These are phyloP conservation scores for Globisporangium solare DNA, from an alignment of 352 stramenopile species.

Conservation along the genomic window DNA sequence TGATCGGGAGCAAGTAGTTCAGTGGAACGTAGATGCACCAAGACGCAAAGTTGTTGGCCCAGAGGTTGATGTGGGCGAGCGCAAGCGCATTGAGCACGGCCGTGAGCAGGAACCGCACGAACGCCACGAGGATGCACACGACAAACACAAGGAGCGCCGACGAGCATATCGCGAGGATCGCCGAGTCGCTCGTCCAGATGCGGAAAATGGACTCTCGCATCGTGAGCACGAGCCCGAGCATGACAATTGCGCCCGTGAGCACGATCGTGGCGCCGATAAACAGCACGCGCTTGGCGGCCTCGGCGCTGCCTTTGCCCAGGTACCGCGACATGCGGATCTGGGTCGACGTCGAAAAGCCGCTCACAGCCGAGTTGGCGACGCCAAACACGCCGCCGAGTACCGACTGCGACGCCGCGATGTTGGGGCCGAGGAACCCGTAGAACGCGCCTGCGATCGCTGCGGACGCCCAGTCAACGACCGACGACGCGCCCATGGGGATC, in stretches of 20 bases:
- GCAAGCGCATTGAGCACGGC: constrained; percentile 42
- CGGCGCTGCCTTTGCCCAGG: constrained; percentile 36
- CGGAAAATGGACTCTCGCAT: constrained; percentile 37
- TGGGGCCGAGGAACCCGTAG: constrained; percentile 39
- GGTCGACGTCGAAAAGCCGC: constrained; percentile 39
- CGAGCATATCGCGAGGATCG: constrained; percentile 40
- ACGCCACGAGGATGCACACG: constrained; percentile 48
- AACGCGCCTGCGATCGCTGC: constrained; percentile 37
- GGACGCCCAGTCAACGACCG: constrained; percentile 42
- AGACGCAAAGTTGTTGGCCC: constrained; percentile 48
- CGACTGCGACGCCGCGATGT: constrained; percentile 40
- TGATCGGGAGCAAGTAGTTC: constrained; percentile 45
- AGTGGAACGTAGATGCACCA: constrained; percentile 44
- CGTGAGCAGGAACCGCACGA: constrained; percentile 40
- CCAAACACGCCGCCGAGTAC: constrained; percentile 42
- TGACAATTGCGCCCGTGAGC: constrained; percentile 23
- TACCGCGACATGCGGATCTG: constrained; percentile 55
- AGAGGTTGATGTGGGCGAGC: constrained; percentile 40
- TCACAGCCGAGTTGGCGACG: constrained; percentile 40
- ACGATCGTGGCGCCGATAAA: constrained; percentile 35
- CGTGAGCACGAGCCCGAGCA: constrained; percentile 29
- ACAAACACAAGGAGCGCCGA: constrained; percentile 37
- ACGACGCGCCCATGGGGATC: constrained; percentile 46
- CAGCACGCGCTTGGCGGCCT: constrained; percentile 37
- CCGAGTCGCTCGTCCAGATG: constrained; percentile 38